Percentiles rank a stretch among this genome's conserved stretches.
Conservation (phyloP, 768 basidiomycete genomes). For the Leccinum subgranulosum region DNA sequence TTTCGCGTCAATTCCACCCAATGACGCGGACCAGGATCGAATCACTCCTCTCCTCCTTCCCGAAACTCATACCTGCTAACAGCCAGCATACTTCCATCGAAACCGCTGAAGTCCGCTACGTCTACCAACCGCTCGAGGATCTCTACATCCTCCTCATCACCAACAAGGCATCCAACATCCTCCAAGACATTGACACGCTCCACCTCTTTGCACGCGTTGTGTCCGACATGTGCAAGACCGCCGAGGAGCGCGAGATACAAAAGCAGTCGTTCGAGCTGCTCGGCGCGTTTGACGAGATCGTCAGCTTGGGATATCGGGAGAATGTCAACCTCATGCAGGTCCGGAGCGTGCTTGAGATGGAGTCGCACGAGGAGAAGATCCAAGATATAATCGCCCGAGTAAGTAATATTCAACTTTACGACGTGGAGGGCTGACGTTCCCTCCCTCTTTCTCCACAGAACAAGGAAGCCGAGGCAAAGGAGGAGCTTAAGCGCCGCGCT, state of each 20-base stretch:
- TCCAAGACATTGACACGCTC: slow-evolving; percentile 89
- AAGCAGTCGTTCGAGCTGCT: slow-evolving; percentile 92
- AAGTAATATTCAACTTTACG: slow-evolving; percentile 23
- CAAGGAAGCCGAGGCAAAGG: slow-evolving; percentile 99
- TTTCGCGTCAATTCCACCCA: slow-evolving; percentile 94
- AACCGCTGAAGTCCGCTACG: slow-evolving; percentile 92
- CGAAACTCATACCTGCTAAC: slow-evolving; percentile 86
- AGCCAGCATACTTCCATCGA: slow-evolving; percentile 58
- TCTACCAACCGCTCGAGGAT: slow-evolving; percentile 95
- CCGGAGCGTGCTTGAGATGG: slow-evolving; percentile 79
- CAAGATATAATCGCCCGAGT: slow-evolving; percentile 97
- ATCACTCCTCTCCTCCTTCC: slow-evolving; percentile 93
- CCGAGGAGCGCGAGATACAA: slow-evolving; percentile 85
- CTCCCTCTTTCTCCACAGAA: slow-evolving; percentile 50
- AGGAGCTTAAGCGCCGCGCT: slow-evolving; percentile 96
- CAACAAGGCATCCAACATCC: slow-evolving; percentile 97
- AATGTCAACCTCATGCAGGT: slow-evolving; percentile 78
- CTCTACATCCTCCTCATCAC: slow-evolving; percentile 97
- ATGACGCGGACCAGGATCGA: slow-evolving; percentile 92
- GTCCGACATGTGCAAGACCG: slow-evolving; percentile 83
- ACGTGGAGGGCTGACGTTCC: neutral
- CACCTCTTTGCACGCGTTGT: slow-evolving; percentile 93
- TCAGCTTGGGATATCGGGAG: slow-evolving; percentile 84
- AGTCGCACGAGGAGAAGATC: slow-evolving; percentile 91
- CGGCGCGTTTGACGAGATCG: slow-evolving; percentile 94